Conservation (phyloP, 805 yeast species). For the Ogataea paraovalis region DNA sequence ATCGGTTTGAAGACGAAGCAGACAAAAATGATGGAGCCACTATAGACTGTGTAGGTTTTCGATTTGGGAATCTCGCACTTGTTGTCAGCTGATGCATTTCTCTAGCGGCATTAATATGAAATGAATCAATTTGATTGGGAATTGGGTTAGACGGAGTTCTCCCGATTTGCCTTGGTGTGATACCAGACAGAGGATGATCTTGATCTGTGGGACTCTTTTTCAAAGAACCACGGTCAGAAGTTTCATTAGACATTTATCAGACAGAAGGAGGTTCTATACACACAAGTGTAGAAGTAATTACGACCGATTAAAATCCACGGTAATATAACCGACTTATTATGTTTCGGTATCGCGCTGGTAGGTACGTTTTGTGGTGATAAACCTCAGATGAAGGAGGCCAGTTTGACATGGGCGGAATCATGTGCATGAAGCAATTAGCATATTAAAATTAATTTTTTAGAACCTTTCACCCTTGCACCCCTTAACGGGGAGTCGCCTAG, state of each 20-base stretch:
- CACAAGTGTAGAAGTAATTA: no score
- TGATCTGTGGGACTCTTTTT: background rate
- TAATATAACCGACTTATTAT: no score
- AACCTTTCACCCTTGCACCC: no score
- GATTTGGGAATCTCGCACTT: slow-evolving; percentile 34
- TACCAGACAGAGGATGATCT: background rate
- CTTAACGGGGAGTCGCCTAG: no score
- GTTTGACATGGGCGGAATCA: no score
- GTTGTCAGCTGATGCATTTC: slow-evolving; percentile 54
- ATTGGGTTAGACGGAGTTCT: slow-evolving; percentile 5
- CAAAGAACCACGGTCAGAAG: background rate
- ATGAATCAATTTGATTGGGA: slow-evolving; percentile 44
- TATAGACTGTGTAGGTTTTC: slow-evolving; percentile 1
- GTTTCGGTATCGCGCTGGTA: no score
- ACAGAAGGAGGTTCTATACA: background rate
- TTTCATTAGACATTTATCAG: background rate
- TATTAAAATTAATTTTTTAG: no score
- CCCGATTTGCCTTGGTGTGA: background rate
- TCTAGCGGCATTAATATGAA: slow-evolving; percentile 58
- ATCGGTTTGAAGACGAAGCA: background rate
- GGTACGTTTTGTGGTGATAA: no score
- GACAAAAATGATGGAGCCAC: background rate
- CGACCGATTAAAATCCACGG: no score
- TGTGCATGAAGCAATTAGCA: no score
- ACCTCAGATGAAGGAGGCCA: no score